Evolutionary conservation across 2,329 filamentous ascomycete genomes (phyloP), one percentile per base, ranked within the genome.

Genomic region (Botryotinia calthae): DNA sequence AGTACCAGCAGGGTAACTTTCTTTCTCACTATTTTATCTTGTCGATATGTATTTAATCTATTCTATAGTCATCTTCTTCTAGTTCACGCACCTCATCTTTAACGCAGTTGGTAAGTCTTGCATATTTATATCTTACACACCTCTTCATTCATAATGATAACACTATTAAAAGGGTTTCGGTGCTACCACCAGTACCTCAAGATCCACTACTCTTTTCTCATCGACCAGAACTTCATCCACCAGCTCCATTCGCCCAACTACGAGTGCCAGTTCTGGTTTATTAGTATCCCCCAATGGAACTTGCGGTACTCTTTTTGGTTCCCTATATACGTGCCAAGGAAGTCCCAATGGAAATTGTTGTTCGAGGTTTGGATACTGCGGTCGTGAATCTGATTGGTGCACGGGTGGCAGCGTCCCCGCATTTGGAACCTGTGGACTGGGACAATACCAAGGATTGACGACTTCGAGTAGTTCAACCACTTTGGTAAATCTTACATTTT

Each of bases 381-480:
- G 51, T 31, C 22, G 6, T 59, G 40, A 20, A 69, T 25, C 25
- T 22, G 66, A 59, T 14, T 59, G 34, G 48, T 69, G 66, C 31
- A 51, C 10, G 4, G n/a, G 10, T 25, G 66, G 66, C 14, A 59
- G 66, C 25, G 40, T 59, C n/a, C 51, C 48, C 28, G 12, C 25
- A 12, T 69, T 42, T 69, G 66, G 66, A 69, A 56, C 25, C 14
- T 69, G 51, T 25, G 63, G 63, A 37, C 31, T 66, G 4, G 44
- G 6, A 7, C 63, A 66, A 31, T n/a, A 37, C 34, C 22, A 48
- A 37, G 5, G 22, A 25, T 62, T 12, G 34, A n/a, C 59, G 12
- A 37, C 16, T 18, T 66, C 63, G 31, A 37, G 28, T n/a, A 51
- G 44, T 42, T 63, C 37, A 44, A 20, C 25, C 7, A 7, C 34